phyloP scores from a whole-genome alignment of 768 basidiomycete species.

The Tylopilus cervinicoccineus region DNA sequence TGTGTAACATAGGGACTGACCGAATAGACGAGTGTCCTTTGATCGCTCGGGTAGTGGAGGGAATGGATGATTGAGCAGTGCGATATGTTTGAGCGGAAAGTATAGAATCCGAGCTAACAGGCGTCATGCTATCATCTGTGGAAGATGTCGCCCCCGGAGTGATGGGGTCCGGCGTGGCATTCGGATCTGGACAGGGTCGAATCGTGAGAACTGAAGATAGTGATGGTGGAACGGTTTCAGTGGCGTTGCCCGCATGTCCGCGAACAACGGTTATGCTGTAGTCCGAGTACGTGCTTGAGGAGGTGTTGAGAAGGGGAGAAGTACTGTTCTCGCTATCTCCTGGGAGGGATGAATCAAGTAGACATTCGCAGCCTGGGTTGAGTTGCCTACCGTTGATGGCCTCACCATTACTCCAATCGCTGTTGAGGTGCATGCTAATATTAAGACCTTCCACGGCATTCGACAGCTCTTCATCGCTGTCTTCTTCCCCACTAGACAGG shows the following conservation, averaged over 20 bases:
- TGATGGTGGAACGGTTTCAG: constrained; percentile 44
- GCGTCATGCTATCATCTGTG: constrained; percentile 32
- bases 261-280: constrained; percentile 73
- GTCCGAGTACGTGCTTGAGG: constrained; percentile 45
- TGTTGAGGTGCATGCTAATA: constrained; percentile 44
- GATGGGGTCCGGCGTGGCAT: constrained; percentile 38
- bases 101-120: constrained; percentile 42
- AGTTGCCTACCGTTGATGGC: constrained; percentile 31
- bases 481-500: constrained; percentile 47
- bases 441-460: constrained; percentile 56
- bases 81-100: constrained; percentile 60
- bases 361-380: constrained; percentile 3
- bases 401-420: constrained; percentile 39
- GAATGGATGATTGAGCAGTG: constrained; percentile 50
- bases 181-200: constrained; percentile 50
- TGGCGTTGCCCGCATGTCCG: constrained; percentile 38
- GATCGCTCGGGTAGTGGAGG: constrained; percentile 62
- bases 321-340: constrained; percentile 42
- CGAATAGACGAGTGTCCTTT: constrained; percentile 72
- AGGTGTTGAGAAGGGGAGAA: constrained; percentile 51
- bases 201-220: constrained; percentile 75
- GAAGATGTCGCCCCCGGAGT: constrained; percentile 34
- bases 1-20: constrained; percentile 61
- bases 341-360: constrained; percentile 18
- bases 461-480: constrained; percentile 61